Base-by-base conservation (phyloP, 2,329 filamentous ascomycete species). In the Trichoderma sp. region DNA sequence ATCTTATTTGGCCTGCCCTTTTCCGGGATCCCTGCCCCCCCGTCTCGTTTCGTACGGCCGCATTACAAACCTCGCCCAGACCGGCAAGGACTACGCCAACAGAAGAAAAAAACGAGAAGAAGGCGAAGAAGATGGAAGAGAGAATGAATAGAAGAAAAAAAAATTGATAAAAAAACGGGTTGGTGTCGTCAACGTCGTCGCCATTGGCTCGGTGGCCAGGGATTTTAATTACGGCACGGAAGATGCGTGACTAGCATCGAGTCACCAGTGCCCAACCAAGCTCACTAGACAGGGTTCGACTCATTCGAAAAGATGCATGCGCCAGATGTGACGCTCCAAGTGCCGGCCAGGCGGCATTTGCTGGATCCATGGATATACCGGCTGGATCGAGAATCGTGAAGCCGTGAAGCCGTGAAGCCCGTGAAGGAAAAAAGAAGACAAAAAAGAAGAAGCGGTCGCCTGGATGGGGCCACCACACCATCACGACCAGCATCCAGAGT, bases 191-290 rank as follows among this genome's bases (percentile, higher is more conserved):
- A 32, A 61, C 66, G 47, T 9, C n/a, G 28, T 28, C 57, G 66
- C 66, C 20, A 69, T 69, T 69, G 66, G 66, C 66, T 62, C 66
- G n/a, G 39, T 53, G 57, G n/a, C 43, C 57, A 62, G 66, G 66
- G 66, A 69, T 36, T 69, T 50, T 26, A 62, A 59, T 57, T 36
- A 53, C 15, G 55, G 55, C 55, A 32, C 66, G 28, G 13, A 61
- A 61, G 39, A 61, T 61, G 66, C 66, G 66, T 68, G 66, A 68
- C 32, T 36, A 61, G 58, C 30, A 34, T 69, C 66, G 66, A 69
- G 64, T 67, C 64, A 69, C 66, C 55, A 69, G 66, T 62, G 66
- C 57, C 66, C 66, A 69, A 69, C 66, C 66, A 30, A 68, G 66
- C 47, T 36, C 47, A 26, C 55, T 50, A 62, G 57, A 43, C 66